Evolutionary conservation across 225 moss, liverwort and hornwort species (phyloP).

Genomic region (Asterella californica): DNA sequence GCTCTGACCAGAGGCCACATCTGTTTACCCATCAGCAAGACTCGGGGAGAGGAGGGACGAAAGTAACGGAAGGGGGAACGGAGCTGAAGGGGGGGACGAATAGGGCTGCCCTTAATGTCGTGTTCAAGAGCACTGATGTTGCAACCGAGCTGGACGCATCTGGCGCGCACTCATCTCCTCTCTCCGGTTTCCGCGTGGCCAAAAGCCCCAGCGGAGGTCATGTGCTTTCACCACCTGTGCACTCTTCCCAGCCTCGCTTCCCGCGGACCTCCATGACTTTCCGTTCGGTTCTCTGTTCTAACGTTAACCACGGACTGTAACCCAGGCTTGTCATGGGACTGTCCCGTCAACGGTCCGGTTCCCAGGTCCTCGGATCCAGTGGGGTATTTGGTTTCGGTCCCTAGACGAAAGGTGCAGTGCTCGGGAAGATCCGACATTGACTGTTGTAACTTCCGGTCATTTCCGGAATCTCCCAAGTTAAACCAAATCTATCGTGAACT

Average conservation of each 20-base stretch:
- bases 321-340: not conserved
- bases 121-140: constrained; percentile 15
- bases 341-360: constrained; percentile 5
- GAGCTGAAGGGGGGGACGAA: not conserved
- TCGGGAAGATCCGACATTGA: no score
- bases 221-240: constrained; percentile 3
- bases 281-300: not conserved
- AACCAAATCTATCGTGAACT: no score
- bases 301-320: not conserved
- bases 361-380: not conserved
- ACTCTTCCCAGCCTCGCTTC: not conserved
- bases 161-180: constrained; percentile 28
- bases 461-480: no score
- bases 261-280: constrained; percentile 1
- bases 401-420: no score
- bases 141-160: constrained; percentile 29
- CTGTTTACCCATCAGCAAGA: not conserved
- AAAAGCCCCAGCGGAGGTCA: constrained; percentile 9
- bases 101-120: constrained; percentile 19
- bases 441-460: no score
- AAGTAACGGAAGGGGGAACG: not conserved
- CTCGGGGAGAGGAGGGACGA: not conserved
- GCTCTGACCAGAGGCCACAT: not conserved
- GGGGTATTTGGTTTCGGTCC: no score
- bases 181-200: not conserved